These are phyloP conservation scores for Fusarium annulatum DNA, from an alignment of 2,329 filamentous ascomycete genomes.

Conservation along the genomic window DNA sequence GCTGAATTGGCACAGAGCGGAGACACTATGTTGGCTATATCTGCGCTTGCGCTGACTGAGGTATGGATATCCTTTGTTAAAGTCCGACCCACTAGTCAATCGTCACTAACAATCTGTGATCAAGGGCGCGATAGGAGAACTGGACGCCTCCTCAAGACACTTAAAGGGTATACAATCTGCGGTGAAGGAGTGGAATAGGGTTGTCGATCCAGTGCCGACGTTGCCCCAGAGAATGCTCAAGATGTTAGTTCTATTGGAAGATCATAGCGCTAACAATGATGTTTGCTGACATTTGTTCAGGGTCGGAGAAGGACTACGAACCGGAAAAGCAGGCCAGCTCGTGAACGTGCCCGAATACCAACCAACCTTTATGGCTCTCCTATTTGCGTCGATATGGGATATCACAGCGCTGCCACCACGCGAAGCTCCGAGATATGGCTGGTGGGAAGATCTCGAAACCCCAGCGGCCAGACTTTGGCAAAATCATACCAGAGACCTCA, in stretches of 20 bases:
- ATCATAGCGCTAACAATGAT: not conserved
- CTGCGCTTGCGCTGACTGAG: conserved; percentile 58
- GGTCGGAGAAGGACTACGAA: conserved; percentile 55
- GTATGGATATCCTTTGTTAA: conserved; percentile 41
- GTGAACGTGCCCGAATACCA: conserved; percentile 57
- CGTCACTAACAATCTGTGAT: conserved; percentile 19
- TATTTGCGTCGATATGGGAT: conserved; percentile 58
- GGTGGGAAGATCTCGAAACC: conserved; percentile 52
- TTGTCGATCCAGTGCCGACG: conserved; percentile 34
- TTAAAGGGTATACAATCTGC: conserved; percentile 52
- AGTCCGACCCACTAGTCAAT: not conserved
- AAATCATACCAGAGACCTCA: conserved; percentile 50
- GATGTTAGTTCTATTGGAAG: conserved; percentile 19
- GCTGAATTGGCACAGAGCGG: conserved; percentile 54
- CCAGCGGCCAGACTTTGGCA: conserved; percentile 52
- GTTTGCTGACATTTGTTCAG: conserved; percentile 43
- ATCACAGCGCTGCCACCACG: conserved; percentile 49
- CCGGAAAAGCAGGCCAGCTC: conserved; percentile 53
- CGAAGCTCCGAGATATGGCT: conserved; percentile 51
- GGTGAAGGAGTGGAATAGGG: conserved; percentile 37
- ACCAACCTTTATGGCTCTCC: conserved; percentile 58
- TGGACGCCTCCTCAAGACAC: conserved; percentile 57
- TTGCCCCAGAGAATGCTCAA: conserved; percentile 58
- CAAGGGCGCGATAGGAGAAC: conserved; percentile 57
- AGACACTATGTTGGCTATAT: conserved; percentile 57